Base-by-base conservation (phyloP, 2,329 filamentous ascomycete species). In the Nemania sp. region DNA sequence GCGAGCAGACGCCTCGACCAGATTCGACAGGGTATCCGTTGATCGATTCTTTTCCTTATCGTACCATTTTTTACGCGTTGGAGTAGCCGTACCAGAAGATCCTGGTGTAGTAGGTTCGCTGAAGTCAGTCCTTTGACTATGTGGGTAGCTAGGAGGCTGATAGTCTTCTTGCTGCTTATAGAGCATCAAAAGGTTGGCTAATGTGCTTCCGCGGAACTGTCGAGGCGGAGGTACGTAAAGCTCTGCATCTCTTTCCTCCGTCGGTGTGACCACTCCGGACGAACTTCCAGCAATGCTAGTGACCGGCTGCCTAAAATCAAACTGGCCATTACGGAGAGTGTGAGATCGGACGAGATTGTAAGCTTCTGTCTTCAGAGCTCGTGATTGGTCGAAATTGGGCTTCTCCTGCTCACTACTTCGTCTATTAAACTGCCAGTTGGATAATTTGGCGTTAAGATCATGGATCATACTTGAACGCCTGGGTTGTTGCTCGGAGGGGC, bases 21-120 rank as follows among this genome's bases (percentile, higher is more conserved):
- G 78, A 56, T 82, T 85, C 68, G 81, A 79, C 26, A 85, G 76
- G 0, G 83, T 85, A 26, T 85, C 83, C 51, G 80, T 79, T 1
- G 83, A 85, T 6, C 79, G 80, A 69, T 83, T 82, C 72, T 83
- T 80, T 57, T 84, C 81, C 72, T 83, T 80, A 57, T 84, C 81
- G 72, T 85, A 85, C 83, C 83, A 85, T 64, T 85, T 85, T 67
- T 77, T 79, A 51, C 79, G 77, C 43, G 74, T 83, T 5, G 83
- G 83, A 3, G 83, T 85, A 2, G 78, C 76, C 1, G 79, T 77
- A 5, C 83, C 83, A 1, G 80, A 81, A 18, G 80, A 79, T 22
- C 76, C 77, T 13, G 80, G 77, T 1, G 80, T 81, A 4, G 75
- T 77, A 15, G 73, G 73, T 26, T 49, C 75, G 49, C 75, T 75